Evolutionary conservation across 768 basidiomycete species (phyloP), one percentile per base, ranked within the genome.

Genomic region (Panaeolus cyanescens): DNA sequence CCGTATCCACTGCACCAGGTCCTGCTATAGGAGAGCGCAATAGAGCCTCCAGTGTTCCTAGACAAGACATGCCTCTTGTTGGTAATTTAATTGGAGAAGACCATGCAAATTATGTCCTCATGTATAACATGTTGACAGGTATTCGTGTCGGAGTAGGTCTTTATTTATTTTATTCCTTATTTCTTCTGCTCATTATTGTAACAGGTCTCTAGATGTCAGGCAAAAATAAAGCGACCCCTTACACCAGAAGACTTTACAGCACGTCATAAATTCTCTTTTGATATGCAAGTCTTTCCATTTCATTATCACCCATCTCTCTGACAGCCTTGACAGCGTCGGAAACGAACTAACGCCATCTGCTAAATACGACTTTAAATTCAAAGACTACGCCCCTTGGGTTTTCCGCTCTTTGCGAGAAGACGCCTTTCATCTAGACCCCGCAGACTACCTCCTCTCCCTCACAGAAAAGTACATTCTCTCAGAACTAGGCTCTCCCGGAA

Each of bases 61-160:
- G 71, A 42, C 81, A 83, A 19, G 86, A 87, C 54, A 77, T 83
- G 30, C 89, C 90, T 4, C 76, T 96, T 12, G 93, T 98, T 0
- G 97, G 97, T 0, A 99, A 99, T 73, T 77, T 99, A 66, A 97
- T 99, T 65, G 93, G 95, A n/a, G 96, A 98, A 73, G 96, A 88
- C 69, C 97, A 99, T 76, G 96, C 91, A 74, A 99, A 99, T 79
- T 99, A 98, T 67, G 93, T 99, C 61, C 79, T 99, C 70, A 99
- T 99, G 97, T 99, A 99, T 79, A 99, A 99, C 79, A 99, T 99
- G 97, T 82, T 99, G 69, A 99, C 97, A 4, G 97, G 97, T 4
- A 99, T 99, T 63, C 86, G 97, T 39, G 95, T 95, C 67, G 96
- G 90, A 30, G 96, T 94, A 68, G 71, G 91, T 81, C 12, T 57